Percentiles rank a stretch among this genome's conserved stretches.
These are phyloP conservation scores for Withania somnifera DNA, from an alignment of 305 asterid genomes.

Conservation along the genomic window DNA sequence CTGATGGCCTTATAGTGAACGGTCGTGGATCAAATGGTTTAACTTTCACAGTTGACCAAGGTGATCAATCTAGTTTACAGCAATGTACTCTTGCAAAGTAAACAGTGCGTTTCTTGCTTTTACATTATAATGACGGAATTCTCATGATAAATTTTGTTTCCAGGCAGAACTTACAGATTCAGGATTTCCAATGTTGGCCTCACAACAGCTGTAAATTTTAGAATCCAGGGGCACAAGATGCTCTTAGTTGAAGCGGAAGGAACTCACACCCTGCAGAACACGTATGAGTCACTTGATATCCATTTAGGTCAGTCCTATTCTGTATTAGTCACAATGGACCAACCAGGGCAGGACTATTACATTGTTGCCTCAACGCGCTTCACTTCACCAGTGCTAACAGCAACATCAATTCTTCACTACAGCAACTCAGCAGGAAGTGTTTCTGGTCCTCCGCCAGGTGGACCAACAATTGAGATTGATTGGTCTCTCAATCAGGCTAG, in stretches of 20 bases:
- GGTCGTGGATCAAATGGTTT: slow-evolving; percentile 29
- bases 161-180: slow-evolving; percentile 31
- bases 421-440: slow-evolving; percentile 17
- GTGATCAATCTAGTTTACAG: neutral
- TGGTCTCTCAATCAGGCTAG: slow-evolving; percentile 38
- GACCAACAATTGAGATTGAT: slow-evolving; percentile 24
- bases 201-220: slow-evolving; percentile 21
- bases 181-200: slow-evolving; percentile 31
- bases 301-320: slow-evolving; percentile 79
- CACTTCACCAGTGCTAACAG: slow-evolving; percentile 17
- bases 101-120: neutral
- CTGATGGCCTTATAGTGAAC: slow-evolving; percentile 28
- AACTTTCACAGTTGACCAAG: slow-evolving; percentile 23
- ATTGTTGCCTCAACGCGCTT: slow-evolving; percentile 24
- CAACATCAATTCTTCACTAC: slow-evolving; percentile 25
- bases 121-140: neutral
- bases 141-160: neutral
- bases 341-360: slow-evolving; percentile 20
- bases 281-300: slow-evolving; percentile 23
- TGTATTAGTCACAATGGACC: slow-evolving; percentile 24
- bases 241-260: slow-evolving; percentile 30
- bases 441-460: slow-evolving; percentile 23
- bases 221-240: slow-evolving; percentile 31
- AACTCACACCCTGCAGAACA: slow-evolving; percentile 26
- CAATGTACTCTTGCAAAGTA: neutral